Evolutionary conservation across 768 basidiomycete species (phyloP).

Genomic region (Lactarius akahatsu): DNA sequence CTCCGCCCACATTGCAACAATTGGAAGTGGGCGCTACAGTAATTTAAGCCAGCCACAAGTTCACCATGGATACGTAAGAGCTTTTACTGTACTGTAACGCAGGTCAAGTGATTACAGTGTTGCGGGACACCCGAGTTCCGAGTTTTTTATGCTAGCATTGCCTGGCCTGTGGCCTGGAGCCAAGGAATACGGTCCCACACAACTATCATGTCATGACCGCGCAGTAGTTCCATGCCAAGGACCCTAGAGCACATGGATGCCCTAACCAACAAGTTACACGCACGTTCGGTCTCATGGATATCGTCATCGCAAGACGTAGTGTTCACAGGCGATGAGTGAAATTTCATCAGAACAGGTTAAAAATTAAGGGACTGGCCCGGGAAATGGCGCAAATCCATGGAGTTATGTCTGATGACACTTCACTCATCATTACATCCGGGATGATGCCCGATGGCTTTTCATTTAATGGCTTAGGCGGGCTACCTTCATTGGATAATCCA

Average conservation of each 20-base stretch:
- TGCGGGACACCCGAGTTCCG: not conserved
- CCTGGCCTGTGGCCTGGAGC: not conserved
- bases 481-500: not conserved
- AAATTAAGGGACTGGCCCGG: no score
- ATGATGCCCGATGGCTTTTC: not conserved
- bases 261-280: not conserved
- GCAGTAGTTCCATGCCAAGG: not conserved
- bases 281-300: not conserved
- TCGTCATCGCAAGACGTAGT: not conserved
- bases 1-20: not conserved
- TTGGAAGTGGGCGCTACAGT: not conserved
- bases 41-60: not conserved
- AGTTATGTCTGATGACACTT: not conserved
- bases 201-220: not conserved
- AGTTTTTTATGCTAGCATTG: not conserved
- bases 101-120: not conserved
- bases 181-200: not conserved
- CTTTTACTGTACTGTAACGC: not conserved
- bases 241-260: not conserved
- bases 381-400: not conserved
- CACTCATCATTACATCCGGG: not conserved
- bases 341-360: no score
- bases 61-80: not conserved
- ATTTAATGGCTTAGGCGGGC: not conserved
- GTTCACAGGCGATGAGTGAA: not conserved